Evolutionary conservation across 2,329 filamentous ascomycete species (phyloP), one percentile per base, ranked within the genome.

Genomic region (Fusarium mexicanum): DNA sequence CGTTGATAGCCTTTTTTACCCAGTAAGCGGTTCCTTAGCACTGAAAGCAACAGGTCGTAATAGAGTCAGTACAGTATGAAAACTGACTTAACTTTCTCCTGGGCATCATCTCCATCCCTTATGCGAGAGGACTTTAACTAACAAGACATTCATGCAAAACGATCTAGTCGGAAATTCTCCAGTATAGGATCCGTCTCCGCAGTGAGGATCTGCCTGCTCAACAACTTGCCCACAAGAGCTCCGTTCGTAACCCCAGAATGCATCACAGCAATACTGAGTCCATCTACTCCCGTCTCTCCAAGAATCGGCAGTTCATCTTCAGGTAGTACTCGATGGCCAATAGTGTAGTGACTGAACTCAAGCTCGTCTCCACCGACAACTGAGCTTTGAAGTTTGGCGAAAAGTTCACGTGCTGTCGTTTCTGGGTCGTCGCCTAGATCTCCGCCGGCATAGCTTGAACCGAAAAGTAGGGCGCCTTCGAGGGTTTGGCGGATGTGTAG

Each of bases 221-320:
- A 40, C 12, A 71, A 29, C 33, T 70, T 40, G 20, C 69, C 67
- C 2, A 71, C 69, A 10, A 71, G 48, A 7, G 69, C 69, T 13
- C 55, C 61, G 48, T 71, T 71, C 10, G 67, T 71, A 6, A 71
- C 69, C 4, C 69, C 67, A 50, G 69, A 71, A 38, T 71, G 69
- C 67, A 71, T 71, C 17, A 62, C 69, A 44, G 67, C 69, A 18
- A 71, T 10, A 24, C n/a, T 62, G 3, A 71, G 29, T 6, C 50
- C 67, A 29, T 55, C 51, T 5, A 71, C 5, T 4, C 67, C 67
- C 5, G 69, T 61, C 22, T 48, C 35, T 46, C 69, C 67, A 54
- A 71, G 47, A 57, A 71, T 67, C 29, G 69, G 67, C 13, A 70
- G 31, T 17, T 41, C 51, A 46, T 71, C 69, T n/a, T 61, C 67